phyloP scores from a whole-genome alignment of 345 rosid species.

The Nasturtium officinale region DNA sequence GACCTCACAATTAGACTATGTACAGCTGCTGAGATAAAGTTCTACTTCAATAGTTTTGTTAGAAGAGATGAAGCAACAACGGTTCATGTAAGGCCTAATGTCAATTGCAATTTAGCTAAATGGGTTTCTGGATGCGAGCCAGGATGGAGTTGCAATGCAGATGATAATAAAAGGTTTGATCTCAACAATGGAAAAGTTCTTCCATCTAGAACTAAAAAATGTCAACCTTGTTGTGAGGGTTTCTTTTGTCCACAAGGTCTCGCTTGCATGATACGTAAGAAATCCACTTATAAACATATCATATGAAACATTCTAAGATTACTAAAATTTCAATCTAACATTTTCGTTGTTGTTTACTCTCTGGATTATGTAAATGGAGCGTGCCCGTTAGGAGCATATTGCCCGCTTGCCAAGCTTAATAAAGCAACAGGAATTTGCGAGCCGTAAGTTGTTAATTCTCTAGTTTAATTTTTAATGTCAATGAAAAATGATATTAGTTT shows the following conservation, averaged over 20 bases:
- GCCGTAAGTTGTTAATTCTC: slow-evolving; percentile 64
- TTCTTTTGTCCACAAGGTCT: slow-evolving; percentile 93
- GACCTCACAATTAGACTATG: slow-evolving; percentile 68
- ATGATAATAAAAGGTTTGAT: slow-evolving; percentile 45
- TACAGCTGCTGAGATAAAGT: slow-evolving; percentile 76
- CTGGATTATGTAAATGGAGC: slow-evolving; percentile 53
- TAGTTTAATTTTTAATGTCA: background rate
- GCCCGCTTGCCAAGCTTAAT: slow-evolving; percentile 80
- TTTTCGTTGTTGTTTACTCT: slow-evolving; percentile 1
- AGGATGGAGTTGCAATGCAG: slow-evolving; percentile 79
- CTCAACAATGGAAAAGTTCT: slow-evolving; percentile 50
- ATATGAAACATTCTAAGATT: background rate
- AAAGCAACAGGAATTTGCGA: slow-evolving; percentile 69
- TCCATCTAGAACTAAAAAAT: slow-evolving; percentile 62
- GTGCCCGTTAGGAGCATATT: slow-evolving; percentile 83
- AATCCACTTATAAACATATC: background rate
- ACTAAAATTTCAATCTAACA: slow-evolving; percentile 21
- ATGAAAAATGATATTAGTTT: background rate
- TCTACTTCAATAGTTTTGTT: slow-evolving; percentile 61
- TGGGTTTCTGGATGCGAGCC: slow-evolving; percentile 94
- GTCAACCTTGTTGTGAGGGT: slow-evolving; percentile 95
- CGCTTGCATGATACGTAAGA: slow-evolving; percentile 97
- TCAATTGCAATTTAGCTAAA: slow-evolving; percentile 72
- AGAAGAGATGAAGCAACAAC: slow-evolving; percentile 37
- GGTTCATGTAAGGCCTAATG: slow-evolving; percentile 60